Conservation (phyloP, 257 asterid species). For the Solanum etuberosum region DNA sequence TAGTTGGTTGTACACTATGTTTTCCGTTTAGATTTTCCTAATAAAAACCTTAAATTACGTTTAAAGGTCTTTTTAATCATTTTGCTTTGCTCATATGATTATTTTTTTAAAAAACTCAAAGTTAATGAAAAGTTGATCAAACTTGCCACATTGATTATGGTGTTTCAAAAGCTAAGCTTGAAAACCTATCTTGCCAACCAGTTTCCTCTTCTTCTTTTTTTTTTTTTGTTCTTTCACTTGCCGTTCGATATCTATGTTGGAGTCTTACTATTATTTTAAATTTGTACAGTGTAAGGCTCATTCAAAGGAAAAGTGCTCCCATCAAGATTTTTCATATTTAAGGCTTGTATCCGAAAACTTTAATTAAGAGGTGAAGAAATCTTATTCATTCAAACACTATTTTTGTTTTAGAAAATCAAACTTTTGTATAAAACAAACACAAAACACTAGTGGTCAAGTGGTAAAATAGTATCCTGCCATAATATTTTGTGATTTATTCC, state of each 20-base stretch:
- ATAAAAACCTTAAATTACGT: neutral
- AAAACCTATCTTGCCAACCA: neutral
- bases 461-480: neutral
- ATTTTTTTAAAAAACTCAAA: neutral
- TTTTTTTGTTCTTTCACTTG: neutral
- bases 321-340: neutral
- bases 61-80: neutral
- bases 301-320: neutral
- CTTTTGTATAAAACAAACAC: neutral
- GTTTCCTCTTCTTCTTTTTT: neutral
- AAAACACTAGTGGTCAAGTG: neutral
- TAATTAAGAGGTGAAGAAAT: neutral
- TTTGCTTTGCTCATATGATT: neutral
- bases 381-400: neutral
- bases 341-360: neutral
- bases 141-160: neutral
- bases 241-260: rapidly evolving
- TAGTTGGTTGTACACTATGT: neutral
- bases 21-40: neutral
- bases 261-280: neutral
- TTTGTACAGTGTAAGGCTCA: neutral
- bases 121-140: neutral
- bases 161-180: neutral
- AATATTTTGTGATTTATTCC: neutral
- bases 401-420: neutral